Evolutionary conservation across 2,329 filamentous ascomycete genomes (phyloP), one percentile per base, ranked within the genome.

Genomic region (Paraphoma sp.): DNA sequence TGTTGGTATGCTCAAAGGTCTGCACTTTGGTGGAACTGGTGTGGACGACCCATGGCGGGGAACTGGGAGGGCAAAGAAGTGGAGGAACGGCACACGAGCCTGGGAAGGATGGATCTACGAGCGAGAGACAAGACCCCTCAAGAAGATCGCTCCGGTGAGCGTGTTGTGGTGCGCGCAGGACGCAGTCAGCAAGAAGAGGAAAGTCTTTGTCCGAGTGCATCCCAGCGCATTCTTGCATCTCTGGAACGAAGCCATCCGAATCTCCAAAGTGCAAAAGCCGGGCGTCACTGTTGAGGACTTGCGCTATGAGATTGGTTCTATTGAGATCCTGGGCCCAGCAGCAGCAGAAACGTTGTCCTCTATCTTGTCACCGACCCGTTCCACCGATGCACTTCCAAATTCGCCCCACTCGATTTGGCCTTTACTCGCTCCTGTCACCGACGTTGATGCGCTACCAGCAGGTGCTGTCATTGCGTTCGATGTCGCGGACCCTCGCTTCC

Each of bases 321-420:
- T 92, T 59, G 85, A 90, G 54, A 79, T 91, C 38, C 84, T 82
- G 14, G 89, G 89, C 0, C 93, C 93, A 11, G 90, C 86, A 7
- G 90, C 93, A 3, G 92, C 90, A 1, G 93, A 97, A 74, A 82
- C 90, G 2, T 79, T 99, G 2, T 80, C 91, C 10, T 86, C 88
- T 23, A 83, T 91, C 9, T 79, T 98, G 7, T 84, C 84, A 48
- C 84, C 85, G 29, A 63, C 51, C 46, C 17, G 50, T 5, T 71
- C 45, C 14, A n/a, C 47, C 4, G 48, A 63, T n/a, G 7, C 23
- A 42, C 50, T 53, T 14, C 6, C 69, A 55, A 63, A 75, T 28
- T 74, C 72, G 29, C 75, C 77, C 40, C 74, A 78, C 12, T 56
- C 60, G 12, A n/a, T 73, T 4, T 77, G 74, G 74, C 44, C 66